These are phyloP conservation scores for Cryphonectria carpinicola DNA, from an alignment of 2,329 filamentous ascomycete genomes.

Conservation along the genomic window DNA sequence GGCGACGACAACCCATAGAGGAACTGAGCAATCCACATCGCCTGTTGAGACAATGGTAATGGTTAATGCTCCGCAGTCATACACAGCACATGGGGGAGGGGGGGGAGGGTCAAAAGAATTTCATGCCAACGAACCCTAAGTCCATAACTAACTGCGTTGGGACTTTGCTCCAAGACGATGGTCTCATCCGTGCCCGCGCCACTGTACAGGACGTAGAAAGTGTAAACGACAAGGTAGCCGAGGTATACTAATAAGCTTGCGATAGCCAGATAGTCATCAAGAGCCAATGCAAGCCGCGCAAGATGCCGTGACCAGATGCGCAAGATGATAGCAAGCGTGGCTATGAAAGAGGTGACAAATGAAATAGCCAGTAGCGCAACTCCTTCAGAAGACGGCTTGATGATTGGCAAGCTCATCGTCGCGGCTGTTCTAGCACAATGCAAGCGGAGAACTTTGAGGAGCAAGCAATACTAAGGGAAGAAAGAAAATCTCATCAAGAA, in stretches of 20 bases:
- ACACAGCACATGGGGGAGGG: neutral
- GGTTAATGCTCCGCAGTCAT: too few species aligned
- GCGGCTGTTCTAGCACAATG: neutral
- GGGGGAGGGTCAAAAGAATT: too few species aligned
- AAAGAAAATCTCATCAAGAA: too few species aligned
- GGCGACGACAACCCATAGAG: slow-evolving; percentile 6
- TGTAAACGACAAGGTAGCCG: neutral
- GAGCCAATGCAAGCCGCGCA: neutral
- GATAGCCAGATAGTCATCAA: slow-evolving; percentile 13
- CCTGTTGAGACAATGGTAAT: too few species aligned
- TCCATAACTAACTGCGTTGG: neutral
- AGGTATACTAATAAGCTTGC: neutral
- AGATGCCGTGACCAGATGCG: slow-evolving; percentile 9
- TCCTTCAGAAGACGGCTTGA: neutral
- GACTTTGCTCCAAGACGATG: neutral
- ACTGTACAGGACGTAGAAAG: neutral
- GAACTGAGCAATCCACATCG: neutral
- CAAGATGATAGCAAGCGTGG: neutral
- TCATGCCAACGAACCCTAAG: neutral
- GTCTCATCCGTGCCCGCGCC: neutral
- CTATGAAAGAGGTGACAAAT: neutral
- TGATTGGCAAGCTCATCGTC: neutral
- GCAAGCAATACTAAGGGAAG: too few species aligned
- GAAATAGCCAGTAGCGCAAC: neutral
- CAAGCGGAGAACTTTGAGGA: too few species aligned